A percentile compares a stretch with the other conserved stretches of the same genome.
phyloP scores from a whole-genome alignment of 1,284 basidiomycete genomes.

The Fomitopsis betulina region DNA sequence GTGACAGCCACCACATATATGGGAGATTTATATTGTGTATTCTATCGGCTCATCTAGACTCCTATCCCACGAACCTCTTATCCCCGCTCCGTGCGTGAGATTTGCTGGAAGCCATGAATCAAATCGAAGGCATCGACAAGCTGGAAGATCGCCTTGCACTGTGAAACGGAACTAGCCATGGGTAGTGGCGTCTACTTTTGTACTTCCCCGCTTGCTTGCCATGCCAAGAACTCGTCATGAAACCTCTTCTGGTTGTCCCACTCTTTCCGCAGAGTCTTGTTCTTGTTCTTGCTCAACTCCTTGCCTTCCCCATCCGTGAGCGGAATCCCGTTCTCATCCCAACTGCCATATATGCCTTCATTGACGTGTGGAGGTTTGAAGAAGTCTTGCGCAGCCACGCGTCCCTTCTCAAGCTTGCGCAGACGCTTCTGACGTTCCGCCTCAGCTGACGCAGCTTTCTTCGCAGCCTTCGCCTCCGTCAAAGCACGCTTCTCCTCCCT shows the following conservation, averaged over 20 bases:
- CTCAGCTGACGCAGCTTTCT: slow-evolving; percentile 74
- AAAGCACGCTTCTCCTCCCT: slow-evolving; percentile 88
- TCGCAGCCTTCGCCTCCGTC: slow-evolving; percentile 73
- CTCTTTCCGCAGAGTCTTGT: slow-evolving; percentile 82
- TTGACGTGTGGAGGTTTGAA: slow-evolving; percentile 82
- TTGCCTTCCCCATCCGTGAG: slow-evolving; percentile 80
- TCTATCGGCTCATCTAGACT: not conserved
- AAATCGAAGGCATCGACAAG: not conserved
- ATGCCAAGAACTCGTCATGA: slow-evolving; percentile 72
- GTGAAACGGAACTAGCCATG: not conserved
- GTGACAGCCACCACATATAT: slow-evolving; percentile 25
- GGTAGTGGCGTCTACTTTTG: not conserved
- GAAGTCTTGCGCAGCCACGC: slow-evolving; percentile 69
- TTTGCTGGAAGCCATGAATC: not conserved
- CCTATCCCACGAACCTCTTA: not conserved
- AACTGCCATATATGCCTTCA: slow-evolving; percentile 68
- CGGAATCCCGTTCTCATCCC: slow-evolving; percentile 85
- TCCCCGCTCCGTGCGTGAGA: not conserved
- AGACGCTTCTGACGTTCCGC: slow-evolving; percentile 75
- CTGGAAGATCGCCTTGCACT: too few species aligned
- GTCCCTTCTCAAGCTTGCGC: slow-evolving; percentile 86
- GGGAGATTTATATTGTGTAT: not conserved
- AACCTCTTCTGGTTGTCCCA: slow-evolving; percentile 74
- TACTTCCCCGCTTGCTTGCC: slow-evolving; percentile 39
- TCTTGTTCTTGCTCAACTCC: slow-evolving; percentile 79